Evolutionary conservation across 2,329 filamentous ascomycete genomes (phyloP).

Genomic region (Aspergillus sp.): DNA sequence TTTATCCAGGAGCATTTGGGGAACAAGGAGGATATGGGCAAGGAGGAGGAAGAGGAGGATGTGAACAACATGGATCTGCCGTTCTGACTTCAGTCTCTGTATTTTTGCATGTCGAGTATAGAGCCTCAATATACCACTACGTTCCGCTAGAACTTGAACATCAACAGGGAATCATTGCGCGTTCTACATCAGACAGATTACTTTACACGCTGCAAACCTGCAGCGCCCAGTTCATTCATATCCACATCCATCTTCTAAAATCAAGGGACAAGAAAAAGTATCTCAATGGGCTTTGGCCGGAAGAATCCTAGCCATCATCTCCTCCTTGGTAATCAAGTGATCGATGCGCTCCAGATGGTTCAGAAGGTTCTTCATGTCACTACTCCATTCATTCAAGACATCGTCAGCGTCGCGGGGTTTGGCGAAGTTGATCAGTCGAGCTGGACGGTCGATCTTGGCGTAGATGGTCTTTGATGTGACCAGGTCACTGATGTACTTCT

Average conservation of each 20-base stretch:
- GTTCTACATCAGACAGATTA: constrained; percentile 22
- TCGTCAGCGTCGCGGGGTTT: constrained; percentile 94
- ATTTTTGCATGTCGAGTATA: background rate
- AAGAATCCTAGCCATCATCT: constrained; percentile 99
- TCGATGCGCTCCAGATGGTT: constrained; percentile 85
- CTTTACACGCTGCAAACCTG: constrained; percentile 22
- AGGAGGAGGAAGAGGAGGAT: constrained; percentile 49
- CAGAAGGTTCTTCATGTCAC: constrained; percentile 91
- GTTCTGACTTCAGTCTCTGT: constrained; percentile 34
- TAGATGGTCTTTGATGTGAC: constrained; percentile 98
- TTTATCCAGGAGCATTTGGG: constrained; percentile 58
- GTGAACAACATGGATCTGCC: constrained; percentile 64
- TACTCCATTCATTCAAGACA: constrained; percentile 95
- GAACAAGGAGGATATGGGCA: constrained; percentile 23
- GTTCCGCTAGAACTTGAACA: background rate
- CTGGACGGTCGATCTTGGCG: constrained; percentile 92
- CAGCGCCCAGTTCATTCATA: constrained; percentile 7
- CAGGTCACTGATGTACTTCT: constrained; percentile 96
- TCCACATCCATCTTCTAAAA: constrained; percentile 4
- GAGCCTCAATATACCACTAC: background rate
- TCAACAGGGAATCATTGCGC: constrained; percentile 5
- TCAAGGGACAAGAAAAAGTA: background rate
- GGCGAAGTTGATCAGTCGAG: constrained; percentile 85
- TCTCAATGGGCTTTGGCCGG: constrained; percentile 44
- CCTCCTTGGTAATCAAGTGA: constrained; percentile 97